Base-by-base conservation (phyloP, 352 stramenopile species). In the Pythium brassicae region DNA sequence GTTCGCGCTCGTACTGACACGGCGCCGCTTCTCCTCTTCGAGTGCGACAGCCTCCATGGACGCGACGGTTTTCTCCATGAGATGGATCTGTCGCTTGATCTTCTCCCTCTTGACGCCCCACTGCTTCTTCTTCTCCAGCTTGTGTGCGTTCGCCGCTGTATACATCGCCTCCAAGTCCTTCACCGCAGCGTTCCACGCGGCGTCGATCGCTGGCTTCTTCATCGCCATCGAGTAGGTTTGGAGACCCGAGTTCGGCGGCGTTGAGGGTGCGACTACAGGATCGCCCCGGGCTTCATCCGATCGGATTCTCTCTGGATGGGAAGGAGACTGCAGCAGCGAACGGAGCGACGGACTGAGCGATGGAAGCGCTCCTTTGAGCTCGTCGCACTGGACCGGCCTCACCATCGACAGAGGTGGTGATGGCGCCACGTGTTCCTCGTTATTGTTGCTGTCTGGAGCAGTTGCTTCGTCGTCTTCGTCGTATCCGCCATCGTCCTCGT, bases 51-150 rank as follows among this genome's bases (percentile, higher is more conserved):
- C 60, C 59, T 87, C 67, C 70, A 91, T 86, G 1, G 80, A 85
- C 27, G 70, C 65, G 42, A 91, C 84, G 0, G 72, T 84, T 50
- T 86, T 89, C 58, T 91, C 80, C 10, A 91, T 53, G 49, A 87
- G 40, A 51, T 78, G 62, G 20, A 91, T 91, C 56, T 91, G 80
- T 35, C 79, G 75, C 47, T 71, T 66, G 45, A 91, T 63, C 34
- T 86, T 88, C 17, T 82, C 78, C 14, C 86, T 85, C 50, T 86
- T 84, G 15, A 87, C 50, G 20, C 46, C 26, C 76, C 78, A 89
- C 11, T 68, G 66, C 37, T 83, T 71, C 42, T 78, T 81, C 22
- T 65, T 75, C 23, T 74, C 68, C 0, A 52, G 35, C 32, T 61
- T 65, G 43, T 83, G 71, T 40, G 61, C 68, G 57, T 84, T 86